Evolutionary conservation across 2,329 filamentous ascomycete genomes (phyloP).

Genomic region (Cladorrhinum sp.): DNA sequence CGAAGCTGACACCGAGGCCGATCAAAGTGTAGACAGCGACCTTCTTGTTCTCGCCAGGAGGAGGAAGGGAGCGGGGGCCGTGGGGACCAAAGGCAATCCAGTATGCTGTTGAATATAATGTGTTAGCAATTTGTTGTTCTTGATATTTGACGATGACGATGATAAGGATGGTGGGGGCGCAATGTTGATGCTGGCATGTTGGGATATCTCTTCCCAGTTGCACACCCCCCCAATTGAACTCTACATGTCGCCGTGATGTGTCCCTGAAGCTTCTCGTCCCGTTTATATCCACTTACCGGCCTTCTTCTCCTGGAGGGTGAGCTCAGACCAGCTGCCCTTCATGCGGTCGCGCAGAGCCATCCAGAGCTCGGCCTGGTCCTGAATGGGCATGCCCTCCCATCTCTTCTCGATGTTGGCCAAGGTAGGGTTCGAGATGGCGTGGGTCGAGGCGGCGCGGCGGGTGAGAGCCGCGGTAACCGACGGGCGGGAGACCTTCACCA

Average conservation of each 20-base stretch:
- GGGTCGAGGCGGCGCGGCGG: conserved; percentile 61
- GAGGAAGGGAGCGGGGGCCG: conserved; percentile 78
- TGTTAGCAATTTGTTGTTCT: conserved; percentile 30
- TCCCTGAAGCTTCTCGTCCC: background rate
- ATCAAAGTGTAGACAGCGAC: conserved; percentile 70
- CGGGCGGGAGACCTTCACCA: conserved; percentile 41
- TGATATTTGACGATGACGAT: conserved; percentile 1
- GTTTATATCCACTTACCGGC: conserved; percentile 70
- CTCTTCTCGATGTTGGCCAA: conserved; percentile 98
- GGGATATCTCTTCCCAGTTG: conserved; percentile 11
- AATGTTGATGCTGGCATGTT: conserved; percentile 16
- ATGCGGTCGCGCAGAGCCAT: conserved; percentile 97
- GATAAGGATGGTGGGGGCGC: background rate
- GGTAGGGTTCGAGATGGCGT: conserved; percentile 96
- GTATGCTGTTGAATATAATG: conserved; percentile 67
- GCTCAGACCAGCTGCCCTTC: conserved; percentile 95
- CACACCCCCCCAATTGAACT: conserved; percentile 13
- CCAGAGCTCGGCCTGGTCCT: conserved; percentile 99
- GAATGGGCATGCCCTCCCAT: conserved; percentile 96
- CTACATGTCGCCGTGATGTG: conserved; percentile 1
- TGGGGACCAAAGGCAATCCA: conserved; percentile 98
- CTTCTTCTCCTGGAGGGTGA: conserved; percentile 98
- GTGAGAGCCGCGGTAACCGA: conserved; percentile 40
- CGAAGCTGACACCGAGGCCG: conserved; percentile 64
- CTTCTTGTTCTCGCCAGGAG: conserved; percentile 81